Percentiles rank a stretch among this genome's conserved stretches.
These are phyloP conservation scores for Xylariaceae sp. DNA, from an alignment of 2,329 filamentous ascomycete genomes.

Conservation along the genomic window DNA sequence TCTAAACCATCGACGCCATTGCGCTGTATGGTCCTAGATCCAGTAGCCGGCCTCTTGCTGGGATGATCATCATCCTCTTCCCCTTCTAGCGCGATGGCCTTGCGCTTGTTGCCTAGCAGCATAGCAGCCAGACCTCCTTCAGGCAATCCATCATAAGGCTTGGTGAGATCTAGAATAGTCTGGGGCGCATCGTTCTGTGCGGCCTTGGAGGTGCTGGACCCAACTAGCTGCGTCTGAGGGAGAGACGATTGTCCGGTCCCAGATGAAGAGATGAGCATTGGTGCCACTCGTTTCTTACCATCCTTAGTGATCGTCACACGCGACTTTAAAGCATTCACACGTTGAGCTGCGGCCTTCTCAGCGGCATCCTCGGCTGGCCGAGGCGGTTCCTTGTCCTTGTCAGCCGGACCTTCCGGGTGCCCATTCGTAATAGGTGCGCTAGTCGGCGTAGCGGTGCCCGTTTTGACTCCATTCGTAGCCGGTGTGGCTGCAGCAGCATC, in stretches of 20 bases:
- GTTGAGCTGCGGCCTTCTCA: constrained; percentile 50
- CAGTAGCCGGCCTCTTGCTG: constrained; percentile 56
- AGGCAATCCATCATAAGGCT: constrained; percentile 89
- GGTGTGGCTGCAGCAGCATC: constrained; percentile 43
- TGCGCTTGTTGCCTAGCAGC: constrained; percentile 90
- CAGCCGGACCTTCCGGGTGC: constrained; percentile 25
- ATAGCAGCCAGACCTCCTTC: constrained; percentile 84
- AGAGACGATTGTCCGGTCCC: constrained; percentile 83
- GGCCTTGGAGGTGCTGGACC: constrained; percentile 63
- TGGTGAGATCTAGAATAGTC: constrained; percentile 83
- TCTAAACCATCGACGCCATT: constrained; percentile 78
- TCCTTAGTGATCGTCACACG: constrained; percentile 94
- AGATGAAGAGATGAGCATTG: constrained; percentile 85
- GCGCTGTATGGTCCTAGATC: constrained; percentile 70
- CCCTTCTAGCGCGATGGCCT: constrained; percentile 68
- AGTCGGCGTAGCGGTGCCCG: constrained; percentile 35
- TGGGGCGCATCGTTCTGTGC: constrained; percentile 71
- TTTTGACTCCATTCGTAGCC: constrained; percentile 53
- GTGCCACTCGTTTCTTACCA: constrained; percentile 92
- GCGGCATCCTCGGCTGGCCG: constrained; percentile 44
- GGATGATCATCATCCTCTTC: constrained; percentile 68
- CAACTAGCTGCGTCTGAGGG: constrained; percentile 83
- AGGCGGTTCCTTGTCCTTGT: constrained; percentile 35
- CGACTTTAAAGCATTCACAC: constrained; percentile 70
- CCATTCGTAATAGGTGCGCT: constrained; percentile 35